Evolutionary conservation across 495 filamentous ascomycete genomes (phyloP), one percentile per base, ranked within the genome.

Genomic region (Penicillium subrubescens): DNA sequence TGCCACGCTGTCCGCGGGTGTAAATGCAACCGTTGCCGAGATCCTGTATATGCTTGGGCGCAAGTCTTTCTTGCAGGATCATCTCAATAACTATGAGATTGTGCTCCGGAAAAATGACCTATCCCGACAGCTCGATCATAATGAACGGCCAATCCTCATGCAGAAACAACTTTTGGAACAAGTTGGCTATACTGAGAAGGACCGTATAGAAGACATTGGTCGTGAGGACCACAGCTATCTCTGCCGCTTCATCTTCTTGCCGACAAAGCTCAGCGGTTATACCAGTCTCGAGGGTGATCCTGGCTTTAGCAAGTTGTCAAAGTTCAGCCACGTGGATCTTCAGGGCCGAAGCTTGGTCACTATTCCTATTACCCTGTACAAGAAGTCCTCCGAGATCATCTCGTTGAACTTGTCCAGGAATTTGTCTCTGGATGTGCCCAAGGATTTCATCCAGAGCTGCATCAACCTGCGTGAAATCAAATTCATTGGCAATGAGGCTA

Each of bases 191-290:
- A 90, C 89, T n/a, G 84, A 90, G 33, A 87, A 86, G 25, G 96
- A 99, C 72, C 86, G 86, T 43, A 87, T 98, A 46, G 94, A 97
- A 70, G 95, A 97, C 62, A 88, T 99, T 57, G 95, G 95, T n/a
- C 87, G 95, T 50, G 95, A 99, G 74, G 95, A 99, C 75, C 96
- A 97, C 75, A 94, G 93, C 69, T 98, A 98, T 67, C 83, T 99
- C 8, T 94, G 94, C 69, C 92, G 95, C 8, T 98, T 98, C 77
- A 91, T 93, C 27, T 99, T 98, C 73, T 81, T 97, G 55, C 92
- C 94, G 11, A 90, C 90, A 12, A 90, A 92, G 63, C 87, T 96
- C 69, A 92, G 87, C 74, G 91, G 92, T n/a, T 81, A 81, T 55
- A 86, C 83, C 62, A 90, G 81, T 77, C 77, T 89, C 15, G 87